phyloP scores from a whole-genome alignment of 2,329 filamentous ascomycete species.

The Diaporthe longicolla region DNA sequence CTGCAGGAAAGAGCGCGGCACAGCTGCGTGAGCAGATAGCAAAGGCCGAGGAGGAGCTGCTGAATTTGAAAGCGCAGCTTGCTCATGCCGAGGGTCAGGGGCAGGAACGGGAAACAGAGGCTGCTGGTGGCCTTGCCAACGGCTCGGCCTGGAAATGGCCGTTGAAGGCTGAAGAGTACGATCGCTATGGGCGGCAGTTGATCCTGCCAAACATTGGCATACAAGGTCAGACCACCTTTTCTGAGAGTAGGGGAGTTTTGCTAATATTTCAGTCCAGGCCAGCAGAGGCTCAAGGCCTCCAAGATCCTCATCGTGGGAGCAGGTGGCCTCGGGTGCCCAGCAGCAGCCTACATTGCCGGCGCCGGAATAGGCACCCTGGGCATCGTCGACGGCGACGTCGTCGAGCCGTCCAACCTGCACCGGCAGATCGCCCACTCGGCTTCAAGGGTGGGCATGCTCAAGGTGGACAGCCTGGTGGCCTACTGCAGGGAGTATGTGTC shows the following conservation, averaged over 20 bases:
- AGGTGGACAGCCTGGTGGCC: slow-evolving; percentile 82
- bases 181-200: slow-evolving; percentile 90
- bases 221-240: slow-evolving; percentile 65
- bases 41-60: slow-evolving; percentile 63
- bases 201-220: slow-evolving; percentile 88
- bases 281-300: slow-evolving; percentile 78
- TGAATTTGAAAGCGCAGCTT: slow-evolving; percentile 61
- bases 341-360: slow-evolving; percentile 91
- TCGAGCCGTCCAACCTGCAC: slow-evolving; percentile 93
- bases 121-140: neutral
- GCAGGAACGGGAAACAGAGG: slow-evolving; percentile 4
- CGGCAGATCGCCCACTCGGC: slow-evolving; percentile 88
- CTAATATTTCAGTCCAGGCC: slow-evolving; percentile 65
- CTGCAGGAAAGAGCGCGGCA: slow-evolving; percentile 49
- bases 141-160: slow-evolving; percentile 72
- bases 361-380: slow-evolving; percentile 89
- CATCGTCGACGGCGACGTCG: slow-evolving; percentile 87
- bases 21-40: slow-evolving; percentile 63
- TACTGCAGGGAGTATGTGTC: slow-evolving; percentile 67
- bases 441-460: slow-evolving; percentile 78
- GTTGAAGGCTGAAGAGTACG: slow-evolving; percentile 80
- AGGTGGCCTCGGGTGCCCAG: slow-evolving; percentile 92
- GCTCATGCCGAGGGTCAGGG: slow-evolving; percentile 54
- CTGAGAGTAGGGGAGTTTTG: neutral
- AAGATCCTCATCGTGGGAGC: slow-evolving; percentile 87